phyloP scores from a whole-genome alignment of 2,329 filamentous ascomycete genomes.

The Laburnicola sp. region DNA sequence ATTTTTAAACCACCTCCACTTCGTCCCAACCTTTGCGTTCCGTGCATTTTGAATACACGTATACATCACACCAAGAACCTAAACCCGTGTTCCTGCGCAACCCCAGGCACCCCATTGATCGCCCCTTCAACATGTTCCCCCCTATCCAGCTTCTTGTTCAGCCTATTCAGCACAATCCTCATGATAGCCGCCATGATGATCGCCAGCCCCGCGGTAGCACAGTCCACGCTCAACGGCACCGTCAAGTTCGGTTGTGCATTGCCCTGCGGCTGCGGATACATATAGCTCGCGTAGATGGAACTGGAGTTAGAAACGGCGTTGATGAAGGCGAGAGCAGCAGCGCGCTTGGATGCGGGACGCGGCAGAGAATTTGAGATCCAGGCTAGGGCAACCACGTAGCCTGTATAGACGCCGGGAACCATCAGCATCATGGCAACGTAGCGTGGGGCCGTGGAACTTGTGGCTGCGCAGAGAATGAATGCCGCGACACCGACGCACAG shows the following conservation, averaged over 20 bases:
- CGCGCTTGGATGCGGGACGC: constrained; percentile 59
- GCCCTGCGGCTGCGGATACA: constrained; percentile 60
- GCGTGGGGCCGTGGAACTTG: constrained; percentile 51
- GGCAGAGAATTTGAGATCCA: constrained; percentile 34
- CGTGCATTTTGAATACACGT: too few species aligned
- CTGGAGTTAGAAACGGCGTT: constrained; percentile 39
- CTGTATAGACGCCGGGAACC: constrained; percentile 8
- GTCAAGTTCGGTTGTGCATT: constrained; percentile 45
- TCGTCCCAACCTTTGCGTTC: too few species aligned
- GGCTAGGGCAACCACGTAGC: constrained; percentile 8
- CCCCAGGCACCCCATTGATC: constrained; percentile 59
- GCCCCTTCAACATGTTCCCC: constrained; percentile 60
- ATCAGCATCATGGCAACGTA: constrained; percentile 12
- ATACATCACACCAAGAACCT: constrained; percentile 65
- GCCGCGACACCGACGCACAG: constrained; percentile 55
- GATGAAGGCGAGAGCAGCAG: constrained; percentile 59
- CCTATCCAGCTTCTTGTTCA: constrained; percentile 71
- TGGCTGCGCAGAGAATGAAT: constrained; percentile 57
- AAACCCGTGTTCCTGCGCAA: constrained; percentile 64
- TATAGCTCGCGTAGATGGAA: constrained; percentile 54
- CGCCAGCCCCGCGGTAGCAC: constrained; percentile 64
- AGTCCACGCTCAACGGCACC: constrained; percentile 70
- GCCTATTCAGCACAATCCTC: constrained; percentile 62
- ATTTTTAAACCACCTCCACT: too few species aligned
- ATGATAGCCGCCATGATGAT: constrained; percentile 66